These are phyloP conservation scores for Stellera chamaejasme DNA, from an alignment of 345 rosid species.

Conservation along the genomic window DNA sequence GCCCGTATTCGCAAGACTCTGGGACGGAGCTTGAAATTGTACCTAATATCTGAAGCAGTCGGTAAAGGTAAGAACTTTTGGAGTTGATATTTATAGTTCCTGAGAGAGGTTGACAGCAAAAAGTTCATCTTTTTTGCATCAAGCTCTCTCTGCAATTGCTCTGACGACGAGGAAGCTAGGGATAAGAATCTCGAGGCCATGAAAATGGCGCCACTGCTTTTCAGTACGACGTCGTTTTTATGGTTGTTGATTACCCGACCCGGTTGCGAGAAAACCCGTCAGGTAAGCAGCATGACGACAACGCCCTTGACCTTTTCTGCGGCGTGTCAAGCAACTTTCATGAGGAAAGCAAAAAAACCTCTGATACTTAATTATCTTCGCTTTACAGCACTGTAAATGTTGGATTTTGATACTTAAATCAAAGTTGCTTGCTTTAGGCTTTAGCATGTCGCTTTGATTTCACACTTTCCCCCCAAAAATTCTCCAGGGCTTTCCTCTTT, in stretches of 20 bases:
- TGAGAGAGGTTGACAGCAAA: constrained; percentile 31
- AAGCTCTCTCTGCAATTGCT: neutral
- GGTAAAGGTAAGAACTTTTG: constrained; percentile 12
- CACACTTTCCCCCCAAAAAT: no score
- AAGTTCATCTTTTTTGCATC: constrained; percentile 25
- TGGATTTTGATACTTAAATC: neutral
- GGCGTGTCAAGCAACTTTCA: neutral
- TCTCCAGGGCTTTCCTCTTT: neutral
- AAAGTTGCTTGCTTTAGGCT: neutral
- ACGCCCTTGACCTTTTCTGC: neutral
- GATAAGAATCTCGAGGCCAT: constrained; percentile 11
- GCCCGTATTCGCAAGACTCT: constrained; percentile 26
- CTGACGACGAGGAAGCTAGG: neutral
- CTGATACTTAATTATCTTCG: neutral
- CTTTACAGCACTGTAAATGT: constrained; percentile 1
- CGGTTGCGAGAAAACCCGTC: neutral
- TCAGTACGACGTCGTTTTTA: neutral
- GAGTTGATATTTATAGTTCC: constrained; percentile 17
- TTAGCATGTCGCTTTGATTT: no score
- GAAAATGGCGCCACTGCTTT: constrained; percentile 1
- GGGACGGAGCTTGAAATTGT: constrained; percentile 11
- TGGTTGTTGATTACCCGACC: neutral
- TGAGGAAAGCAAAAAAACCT: neutral
- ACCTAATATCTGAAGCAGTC: constrained; percentile 1
- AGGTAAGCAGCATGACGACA: neutral